Percentiles rank a stretch among this genome's conserved stretches.
Evolutionary conservation across 2,329 filamentous ascomycete genomes (phyloP).

Genomic region (Dactylonectria estremocensis): DNA sequence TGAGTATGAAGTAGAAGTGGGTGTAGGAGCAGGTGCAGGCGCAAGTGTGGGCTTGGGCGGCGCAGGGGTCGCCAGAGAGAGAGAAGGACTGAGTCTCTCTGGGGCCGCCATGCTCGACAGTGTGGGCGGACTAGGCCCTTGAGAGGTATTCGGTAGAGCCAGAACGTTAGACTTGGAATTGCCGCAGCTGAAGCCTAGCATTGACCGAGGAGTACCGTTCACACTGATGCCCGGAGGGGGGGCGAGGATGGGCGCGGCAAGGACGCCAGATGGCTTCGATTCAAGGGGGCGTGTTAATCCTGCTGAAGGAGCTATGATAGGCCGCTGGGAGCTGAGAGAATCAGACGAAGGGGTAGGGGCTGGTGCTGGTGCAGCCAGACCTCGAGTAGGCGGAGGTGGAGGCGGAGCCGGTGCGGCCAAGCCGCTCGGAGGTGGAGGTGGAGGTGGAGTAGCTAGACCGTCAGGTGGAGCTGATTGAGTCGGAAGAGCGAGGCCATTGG

Average conservation of each 20-base stretch:
- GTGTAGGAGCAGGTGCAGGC: background rate
- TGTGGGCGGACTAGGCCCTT: constrained; percentile 43
- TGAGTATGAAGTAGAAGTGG: constrained; percentile 16
- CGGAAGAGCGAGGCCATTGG: constrained; percentile 31
- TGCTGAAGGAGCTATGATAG: constrained; percentile 40
- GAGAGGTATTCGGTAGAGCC: constrained; percentile 61
- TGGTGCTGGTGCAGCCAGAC: constrained; percentile 30
- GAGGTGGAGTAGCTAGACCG: constrained; percentile 28
- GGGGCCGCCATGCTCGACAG: constrained; percentile 38
- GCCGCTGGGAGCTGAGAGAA: constrained; percentile 21
- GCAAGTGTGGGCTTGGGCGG: constrained; percentile 19
- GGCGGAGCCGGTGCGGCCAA: constrained; percentile 30
- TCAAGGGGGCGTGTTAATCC: constrained; percentile 45
- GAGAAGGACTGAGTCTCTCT: constrained; percentile 34
- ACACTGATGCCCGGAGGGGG: constrained; percentile 52
- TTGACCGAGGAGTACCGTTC: constrained; percentile 44
- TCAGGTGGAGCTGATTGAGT: constrained; percentile 2
- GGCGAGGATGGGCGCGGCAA: constrained; percentile 57
- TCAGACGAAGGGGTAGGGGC: constrained; percentile 27
- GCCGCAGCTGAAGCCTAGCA: constrained; percentile 42
- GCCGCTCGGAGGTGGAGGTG: constrained; percentile 29
- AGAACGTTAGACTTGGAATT: constrained; percentile 60
- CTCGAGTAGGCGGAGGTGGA: constrained; percentile 13
- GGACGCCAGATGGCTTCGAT: constrained; percentile 51
- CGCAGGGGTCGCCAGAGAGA: constrained; percentile 13